Base-by-base conservation (phyloP, 306 rosid genomes). In the Lablab purpureus region DNA sequence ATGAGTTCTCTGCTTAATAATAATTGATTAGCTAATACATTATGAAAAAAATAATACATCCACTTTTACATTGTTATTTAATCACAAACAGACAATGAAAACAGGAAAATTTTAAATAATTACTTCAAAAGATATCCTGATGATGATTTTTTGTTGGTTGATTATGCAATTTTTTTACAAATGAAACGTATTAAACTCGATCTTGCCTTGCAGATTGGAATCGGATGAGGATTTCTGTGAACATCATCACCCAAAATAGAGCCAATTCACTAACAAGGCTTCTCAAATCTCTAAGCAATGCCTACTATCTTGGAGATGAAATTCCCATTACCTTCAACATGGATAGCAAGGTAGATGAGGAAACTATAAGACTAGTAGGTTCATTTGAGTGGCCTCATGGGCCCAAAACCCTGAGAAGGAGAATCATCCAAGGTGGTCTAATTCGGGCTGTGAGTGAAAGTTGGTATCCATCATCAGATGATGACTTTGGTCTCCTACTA, bases 381-480 rank as follows among this genome's bases (percentile, higher is more conserved):
- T 73, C 98, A 79, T 87, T 95, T 65, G 80, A 87, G 6, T 95
- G 99, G 99, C 96, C 98, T 76, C 99, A 93, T 80, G 99, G 99
- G 6, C 89, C 94, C 2, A 95, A 95, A 83, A 91, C 91, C 69
- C 84, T 93, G 13, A 85, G 93, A 74, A 89, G 99, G 66, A 87
- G 99, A 82, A 95, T 95, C 85, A 89, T 95, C 70, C 98, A 95
- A 88, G 99, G 99, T 67, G 99, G 99, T 23, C 97, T 95, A 3
- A 93, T 95, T 27, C 76, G 99, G 58, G 99, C 99, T 1, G 97
- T 95, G 13, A 93, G 99, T 74, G 98, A 95, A 81, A 95, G 99
- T 52, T 95, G 99, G 99, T 95, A 93, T 64, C 99, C 99, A 12
- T 79, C 98, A 5, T 85, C 96, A 0, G 98, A 95, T 45, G 89